Evolutionary conservation across 2,329 filamentous ascomycete species (phyloP), one percentile per base, ranked within the genome.

Genomic region (Xylaria arbuscula): DNA sequence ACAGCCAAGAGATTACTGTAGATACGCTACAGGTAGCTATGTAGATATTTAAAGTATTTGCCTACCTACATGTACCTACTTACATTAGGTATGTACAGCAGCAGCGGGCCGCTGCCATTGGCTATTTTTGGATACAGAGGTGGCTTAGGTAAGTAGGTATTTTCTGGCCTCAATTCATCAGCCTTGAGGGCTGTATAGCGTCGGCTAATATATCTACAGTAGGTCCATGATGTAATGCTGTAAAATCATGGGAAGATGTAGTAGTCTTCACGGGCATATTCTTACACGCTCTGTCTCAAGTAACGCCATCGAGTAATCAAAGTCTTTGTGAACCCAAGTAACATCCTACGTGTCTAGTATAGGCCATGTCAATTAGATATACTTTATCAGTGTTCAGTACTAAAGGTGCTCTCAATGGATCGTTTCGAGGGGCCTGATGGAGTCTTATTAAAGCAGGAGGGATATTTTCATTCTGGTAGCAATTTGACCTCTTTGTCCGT

Each of bases 381-480:
- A 19, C n/a, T 59, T 24, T 19, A 17, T 2, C 38, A n/a, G 28
- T 13, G 11, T 32, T 22, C 15, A 34, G 2, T 28, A 10, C 22
- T 6, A 17, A 34, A 5, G 51, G 34, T 36, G 28, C 28, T 28
- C 9, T 50, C 55, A 9, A 53, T 64, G 32, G 11, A 42, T 57
- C 24, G 40, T 38, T 55, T 55, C 11, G 45, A 68, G 48, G 45
- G 28, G 61, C 36, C 55, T 32, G 24, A 17, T 59, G 19, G 34
- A 11, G 57, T 59, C 19, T 45, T 42, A 15, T 66, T 8, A 59
- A 56, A 40, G 55, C 45, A 59, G n/a, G 62, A 65, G 48, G 64
- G 64, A 64, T 69, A 64, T 74, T 66, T 74, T 70, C 72, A 76
- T 75, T 75, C 74, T 75, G 72, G 69, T 70, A 67, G 38, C 50